Base-by-base conservation (phyloP, 192 early-diverging fungal genomes). In the Coemansia guatemalensis region DNA sequence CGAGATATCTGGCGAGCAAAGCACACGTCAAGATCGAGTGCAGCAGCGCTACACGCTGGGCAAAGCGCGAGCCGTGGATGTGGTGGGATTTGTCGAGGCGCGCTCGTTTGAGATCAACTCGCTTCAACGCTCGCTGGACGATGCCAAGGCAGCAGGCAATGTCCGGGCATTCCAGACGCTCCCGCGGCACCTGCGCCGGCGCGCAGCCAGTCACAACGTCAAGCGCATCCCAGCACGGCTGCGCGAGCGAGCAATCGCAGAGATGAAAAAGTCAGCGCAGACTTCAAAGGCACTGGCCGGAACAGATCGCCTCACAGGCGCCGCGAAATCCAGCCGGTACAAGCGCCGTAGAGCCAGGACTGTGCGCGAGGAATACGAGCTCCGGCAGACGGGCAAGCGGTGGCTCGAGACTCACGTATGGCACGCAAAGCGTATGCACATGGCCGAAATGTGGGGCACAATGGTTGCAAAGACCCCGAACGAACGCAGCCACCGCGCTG, bases 381-480 rank as follows among this genome's bases (percentile, higher is more conserved):
- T 53, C 62, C 74, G 78, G 47, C 78, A 81, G 74, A 58, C 32
- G 17, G 70, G 71, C 44, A 90, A 89, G 51, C 82, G 85, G 32
- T 99, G 95, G 97, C 69, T 99, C 24, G 95, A 97, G 71, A 99
- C 95, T 35, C 95, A 99, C 80, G 85, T 96, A 24, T 99, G 97
- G 97, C 95, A 99, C 69, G 89, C 93, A 12, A 99, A 99, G 73
- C 85, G 97, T 61, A 95, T 98, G 93, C 90, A 93, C 53, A 99
- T 99, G 95, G 71, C 58, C 33, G 84, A 92, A 56, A 65, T 83
- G 18, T 96, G 95, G 95, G 92, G 93, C 0, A 52, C 60, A 17
- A 73, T 78, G 68, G 49, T 84, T 8, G 88, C 93, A 14, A 83
- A 89, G 29, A 85, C 90, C 56, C 91, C 94, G 18, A 95, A 92